Evolutionary conservation across 1,139 yeast species (phyloP), one percentile per base, ranked within the genome.

Genomic region (Pichia sp.): DNA sequence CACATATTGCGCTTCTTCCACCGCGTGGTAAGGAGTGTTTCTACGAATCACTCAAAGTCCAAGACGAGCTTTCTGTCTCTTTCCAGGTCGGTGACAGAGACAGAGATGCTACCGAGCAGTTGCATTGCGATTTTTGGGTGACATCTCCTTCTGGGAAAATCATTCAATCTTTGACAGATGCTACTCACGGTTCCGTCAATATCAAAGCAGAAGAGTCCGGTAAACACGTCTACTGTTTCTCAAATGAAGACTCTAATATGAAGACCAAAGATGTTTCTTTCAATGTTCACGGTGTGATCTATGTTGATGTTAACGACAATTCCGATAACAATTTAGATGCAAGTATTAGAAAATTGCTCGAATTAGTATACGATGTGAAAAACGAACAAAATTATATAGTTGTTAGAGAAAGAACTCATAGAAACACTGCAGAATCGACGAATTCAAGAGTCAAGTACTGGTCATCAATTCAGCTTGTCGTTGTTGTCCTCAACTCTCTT

Each of bases 371-470:
- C 53, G 95, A 86, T 56, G 88, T 91, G 48, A 84, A 83, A 66
- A 93, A 89, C 53, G 98, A 91, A 67, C 93, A 83, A 60, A 77
- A 86, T 52, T 91, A 91, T 67, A 81, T 91, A 57, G 95, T 88
- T 37, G 88, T 91, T 48, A 81, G 98, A 66, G 98, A 91, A 67
- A 81, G 97, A 67, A 84, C 95, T 26, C 98, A 91, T 66, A 84
- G 98, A 74, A 91, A 91, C 67, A 91, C 98, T 15, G 97, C 98
- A 7, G 98, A 91, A 67, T 83, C 95, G 23, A 91, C 98, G 40
- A 91, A 91, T 65, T 82, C 94, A 43, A 79, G 98, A 60, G 97
- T 91, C 55, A 91, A 91, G 67, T 91, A 94, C 88, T 91, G 98
- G 98, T 84, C 95, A 23, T 73, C 85, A 31, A 84, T 89, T 72